Percentiles rank a stretch among this genome's conserved stretches.
Evolutionary conservation across 2,329 filamentous ascomycete species (phyloP).

Genomic region (Botrytis fabae): DNA sequence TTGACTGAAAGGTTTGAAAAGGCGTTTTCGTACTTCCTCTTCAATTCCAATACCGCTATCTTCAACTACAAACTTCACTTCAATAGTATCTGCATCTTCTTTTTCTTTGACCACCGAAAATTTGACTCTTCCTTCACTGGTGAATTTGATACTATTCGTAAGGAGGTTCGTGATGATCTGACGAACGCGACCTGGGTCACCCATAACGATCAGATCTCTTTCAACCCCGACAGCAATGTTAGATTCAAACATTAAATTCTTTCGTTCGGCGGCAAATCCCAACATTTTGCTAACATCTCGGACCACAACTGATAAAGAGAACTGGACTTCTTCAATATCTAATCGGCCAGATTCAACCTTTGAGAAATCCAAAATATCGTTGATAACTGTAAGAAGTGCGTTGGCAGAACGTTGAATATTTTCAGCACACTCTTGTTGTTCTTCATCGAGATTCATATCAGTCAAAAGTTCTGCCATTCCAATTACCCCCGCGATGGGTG

Average conservation of each 20-base stretch:
- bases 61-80: constrained; percentile 70
- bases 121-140: constrained; percentile 65
- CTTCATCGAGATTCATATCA: constrained; percentile 66
- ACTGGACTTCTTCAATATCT: constrained; percentile 79
- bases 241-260: constrained; percentile 71
- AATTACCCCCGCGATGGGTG: constrained; percentile 77
- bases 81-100: constrained; percentile 64
- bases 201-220: constrained; percentile 74
- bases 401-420: constrained; percentile 80
- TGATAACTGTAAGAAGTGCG: constrained; percentile 81
- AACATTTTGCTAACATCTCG: constrained; percentile 85
- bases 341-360: constrained; percentile 78
- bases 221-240: constrained; percentile 58
- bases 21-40: constrained; percentile 68
- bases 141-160: constrained; percentile 77
- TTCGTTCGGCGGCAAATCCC: constrained; percentile 77
- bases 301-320: constrained; percentile 69
- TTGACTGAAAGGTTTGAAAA: constrained; percentile 82
- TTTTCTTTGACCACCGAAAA: constrained; percentile 64
- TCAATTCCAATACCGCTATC: constrained; percentile 83
- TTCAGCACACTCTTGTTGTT: constrained; percentile 72
- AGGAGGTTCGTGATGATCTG: constrained; percentile 82
- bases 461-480: constrained; percentile 76
- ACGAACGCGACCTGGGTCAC: constrained; percentile 74
- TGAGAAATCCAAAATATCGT: constrained; percentile 87